A percentile compares a stretch with the other conserved stretches of the same genome.
These are phyloP conservation scores for Tricholoma sp. DNA, from an alignment of 768 basidiomycete species.

Conservation along the genomic window DNA sequence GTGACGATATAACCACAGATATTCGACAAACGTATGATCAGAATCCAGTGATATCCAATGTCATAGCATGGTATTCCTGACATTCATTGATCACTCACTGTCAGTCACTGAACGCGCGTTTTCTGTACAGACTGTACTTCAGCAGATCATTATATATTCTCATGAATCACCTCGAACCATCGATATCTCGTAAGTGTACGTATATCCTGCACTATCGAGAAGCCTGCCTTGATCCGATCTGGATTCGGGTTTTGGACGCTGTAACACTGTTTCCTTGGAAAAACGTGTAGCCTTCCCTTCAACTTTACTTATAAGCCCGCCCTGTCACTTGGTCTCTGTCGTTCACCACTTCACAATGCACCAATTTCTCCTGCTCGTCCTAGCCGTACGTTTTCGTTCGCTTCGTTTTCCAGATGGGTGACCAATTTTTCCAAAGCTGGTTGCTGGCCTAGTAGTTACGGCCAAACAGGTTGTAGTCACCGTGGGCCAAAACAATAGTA, in stretches of 20 bases:
- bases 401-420: not conserved
- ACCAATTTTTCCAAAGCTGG: not conserved
- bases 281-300: not conserved
- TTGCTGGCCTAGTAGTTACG: slow-evolving; percentile 3
- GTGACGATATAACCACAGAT: no score
- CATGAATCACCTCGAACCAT: not conserved
- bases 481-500: slow-evolving; percentile 42
- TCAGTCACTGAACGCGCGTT: no score
- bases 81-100: no score
- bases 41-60: no score
- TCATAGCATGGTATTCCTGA: no score
- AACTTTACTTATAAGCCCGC: no score
- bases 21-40: no score
- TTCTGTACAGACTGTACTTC: no score
- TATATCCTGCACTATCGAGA: not conserved
- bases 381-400: slow-evolving; percentile 1
- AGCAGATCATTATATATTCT: no score
- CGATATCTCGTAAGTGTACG: not conserved
- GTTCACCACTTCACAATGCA: not conserved
- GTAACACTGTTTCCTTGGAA: not conserved
- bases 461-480: slow-evolving; percentile 40
- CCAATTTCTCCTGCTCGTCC: not conserved
- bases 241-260: not conserved
- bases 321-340: not conserved
- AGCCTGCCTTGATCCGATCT: not conserved